A percentile compares a stretch with the other conserved stretches of the same genome.
Evolutionary conservation across 139 green algal genomes (phyloP).

Genomic region (Closterium sp.): DNA sequence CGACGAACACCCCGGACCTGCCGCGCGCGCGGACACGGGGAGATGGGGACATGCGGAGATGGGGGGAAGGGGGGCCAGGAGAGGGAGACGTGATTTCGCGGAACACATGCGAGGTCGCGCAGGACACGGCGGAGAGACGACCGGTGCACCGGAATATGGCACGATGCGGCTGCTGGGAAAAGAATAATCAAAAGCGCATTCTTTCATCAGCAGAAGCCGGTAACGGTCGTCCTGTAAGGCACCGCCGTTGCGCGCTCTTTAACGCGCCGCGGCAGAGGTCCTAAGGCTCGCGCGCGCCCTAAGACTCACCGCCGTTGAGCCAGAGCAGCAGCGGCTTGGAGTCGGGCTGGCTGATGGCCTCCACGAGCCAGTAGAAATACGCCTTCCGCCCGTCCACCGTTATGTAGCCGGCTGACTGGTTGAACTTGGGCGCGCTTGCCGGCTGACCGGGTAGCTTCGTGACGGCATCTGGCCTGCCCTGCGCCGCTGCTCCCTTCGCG

Average conservation of each 20-base stretch:
- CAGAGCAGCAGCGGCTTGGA: conserved; percentile 41
- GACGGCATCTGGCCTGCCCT: neutral
- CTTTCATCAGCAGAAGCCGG: neutral
- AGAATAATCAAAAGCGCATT: too few relatives aligned
- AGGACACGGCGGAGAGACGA: neutral
- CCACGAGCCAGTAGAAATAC: conserved; percentile 49
- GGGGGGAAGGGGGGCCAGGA: neutral
- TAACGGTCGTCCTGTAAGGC: neutral
- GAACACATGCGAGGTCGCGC: too few relatives aligned
- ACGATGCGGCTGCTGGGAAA: too few relatives aligned
- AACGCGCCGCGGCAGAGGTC: too few relatives aligned
- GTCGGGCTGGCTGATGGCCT: neutral
- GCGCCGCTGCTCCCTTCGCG: neutral
- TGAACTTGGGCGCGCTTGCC: conserved; percentile 7
- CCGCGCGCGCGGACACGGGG: neutral
- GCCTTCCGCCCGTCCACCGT: conserved; percentile 71
- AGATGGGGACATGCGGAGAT: neutral
- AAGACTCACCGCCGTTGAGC: conserved; percentile 39
- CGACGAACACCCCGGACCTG: conserved; percentile 78
- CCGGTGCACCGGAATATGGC: neutral
- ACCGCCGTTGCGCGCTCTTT: neutral
- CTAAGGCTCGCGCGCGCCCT: neutral
- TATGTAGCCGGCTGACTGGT: conserved; percentile 64
- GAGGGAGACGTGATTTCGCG: neutral
- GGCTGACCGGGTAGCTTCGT: neutral